Conservation (phyloP, 2,329 filamentous ascomycete species). For the Penicillium sp. region DNA sequence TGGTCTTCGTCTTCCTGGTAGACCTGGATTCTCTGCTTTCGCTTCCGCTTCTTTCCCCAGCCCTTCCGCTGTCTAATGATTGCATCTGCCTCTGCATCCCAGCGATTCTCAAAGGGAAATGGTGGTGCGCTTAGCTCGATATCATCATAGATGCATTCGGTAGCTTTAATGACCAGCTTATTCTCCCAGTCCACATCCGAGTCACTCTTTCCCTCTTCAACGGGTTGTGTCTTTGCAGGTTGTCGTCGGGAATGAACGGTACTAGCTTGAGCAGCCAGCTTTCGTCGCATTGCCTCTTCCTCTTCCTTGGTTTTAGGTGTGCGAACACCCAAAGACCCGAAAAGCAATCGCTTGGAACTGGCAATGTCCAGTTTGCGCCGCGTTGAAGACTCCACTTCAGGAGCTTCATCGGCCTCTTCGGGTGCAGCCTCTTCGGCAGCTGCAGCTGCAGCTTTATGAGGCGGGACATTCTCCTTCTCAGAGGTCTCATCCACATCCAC, state of each 20-base stretch:
- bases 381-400: conserved; percentile 19
- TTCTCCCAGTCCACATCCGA: conserved; percentile 65
- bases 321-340: conserved; percentile 66
- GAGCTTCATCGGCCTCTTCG: conserved; percentile 9
- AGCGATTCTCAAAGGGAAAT: conserved; percentile 84
- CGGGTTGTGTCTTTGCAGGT: conserved; percentile 21
- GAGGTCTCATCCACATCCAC: conserved; percentile 43
- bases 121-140: conserved; percentile 69
- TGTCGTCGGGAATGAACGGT: conserved; percentile 26
- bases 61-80: conserved; percentile 40
- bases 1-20: conserved; percentile 41
- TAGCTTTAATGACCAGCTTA: conserved; percentile 69
- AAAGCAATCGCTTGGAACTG: conserved; percentile 63
- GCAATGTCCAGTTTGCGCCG: conserved; percentile 53
- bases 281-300: conserved; percentile 58
- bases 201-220: conserved; percentile 33
- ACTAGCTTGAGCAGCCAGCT: conserved; percentile 54
- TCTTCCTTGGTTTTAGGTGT: conserved; percentile 65
- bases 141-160: conserved; percentile 74
- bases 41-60: conserved; percentile 35
- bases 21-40: conserved; percentile 52
- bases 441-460: conserved; percentile 9
- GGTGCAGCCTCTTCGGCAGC: conserved; percentile 6
- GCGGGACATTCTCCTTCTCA: conserved; percentile 31
- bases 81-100: conserved; percentile 69